Percentiles rank a stretch among this genome's conserved stretches.
phyloP scores from a whole-genome alignment of 208 protist genomes.

The Leishmania arabica region DNA sequence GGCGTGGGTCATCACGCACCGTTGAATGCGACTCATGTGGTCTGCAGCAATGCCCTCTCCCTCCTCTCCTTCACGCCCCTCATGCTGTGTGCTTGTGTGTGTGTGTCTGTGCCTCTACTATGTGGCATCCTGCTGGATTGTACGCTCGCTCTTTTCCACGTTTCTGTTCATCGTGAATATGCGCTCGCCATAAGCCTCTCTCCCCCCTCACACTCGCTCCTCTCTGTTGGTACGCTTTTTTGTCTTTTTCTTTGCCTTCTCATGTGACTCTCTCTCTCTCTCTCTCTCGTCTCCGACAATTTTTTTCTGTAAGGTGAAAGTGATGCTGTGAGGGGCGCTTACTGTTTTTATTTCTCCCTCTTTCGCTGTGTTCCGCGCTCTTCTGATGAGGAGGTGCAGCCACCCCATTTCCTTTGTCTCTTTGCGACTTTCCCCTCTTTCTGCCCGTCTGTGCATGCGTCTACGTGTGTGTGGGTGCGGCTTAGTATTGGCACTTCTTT shows the following conservation, averaged over 20 bases:
- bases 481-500: not conserved
- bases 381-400: not conserved
- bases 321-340: not conserved
- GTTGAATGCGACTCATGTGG: not conserved
- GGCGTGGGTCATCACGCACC: not conserved
- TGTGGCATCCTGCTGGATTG: not conserved
- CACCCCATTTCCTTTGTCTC: not conserved
- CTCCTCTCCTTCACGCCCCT: conserved; percentile 1
- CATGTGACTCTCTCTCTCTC: not conserved
- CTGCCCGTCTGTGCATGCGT: not conserved
- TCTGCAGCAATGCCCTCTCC: not conserved
- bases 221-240: not conserved
- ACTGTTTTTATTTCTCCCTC: not conserved
- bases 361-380: not conserved
- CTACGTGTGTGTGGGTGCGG: not conserved
- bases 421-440: not conserved
- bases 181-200: not conserved
- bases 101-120: not conserved
- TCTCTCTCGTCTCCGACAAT: not conserved
- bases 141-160: not conserved
- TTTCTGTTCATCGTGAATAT: not conserved
- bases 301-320: not conserved
- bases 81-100: not conserved
- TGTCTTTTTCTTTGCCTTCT: not conserved
- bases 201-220: not conserved